Evolutionary conservation across 2,329 filamentous ascomycete species (phyloP).

Genomic region (Pleoardoris graminearum): DNA sequence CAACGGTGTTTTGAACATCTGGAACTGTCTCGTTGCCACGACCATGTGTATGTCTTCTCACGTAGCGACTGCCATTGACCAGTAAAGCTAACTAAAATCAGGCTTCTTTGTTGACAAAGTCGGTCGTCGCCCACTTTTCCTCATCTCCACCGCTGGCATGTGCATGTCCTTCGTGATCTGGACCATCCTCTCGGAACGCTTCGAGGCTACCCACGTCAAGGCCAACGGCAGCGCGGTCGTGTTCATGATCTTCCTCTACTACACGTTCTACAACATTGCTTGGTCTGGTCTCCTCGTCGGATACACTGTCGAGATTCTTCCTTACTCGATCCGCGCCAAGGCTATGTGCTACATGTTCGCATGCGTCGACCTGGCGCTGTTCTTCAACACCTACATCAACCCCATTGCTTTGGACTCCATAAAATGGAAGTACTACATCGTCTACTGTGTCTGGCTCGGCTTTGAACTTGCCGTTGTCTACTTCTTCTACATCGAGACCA

Average conservation of each 20-base stretch:
- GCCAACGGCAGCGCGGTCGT: constrained; percentile 52
- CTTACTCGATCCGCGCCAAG: constrained; percentile 55
- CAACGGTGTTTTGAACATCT: constrained; percentile 59
- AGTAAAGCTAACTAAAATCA: constrained; percentile 9
- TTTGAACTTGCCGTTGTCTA: constrained; percentile 38
- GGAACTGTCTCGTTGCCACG: constrained; percentile 61
- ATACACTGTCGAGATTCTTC: constrained; percentile 56
- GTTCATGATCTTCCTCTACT: constrained; percentile 56
- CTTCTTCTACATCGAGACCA: constrained; percentile 33
- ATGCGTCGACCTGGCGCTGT: constrained; percentile 51
- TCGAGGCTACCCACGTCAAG: constrained; percentile 23
- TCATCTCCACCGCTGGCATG: constrained; percentile 47
- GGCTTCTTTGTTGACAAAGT: constrained; percentile 54
- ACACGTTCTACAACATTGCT: constrained; percentile 58
- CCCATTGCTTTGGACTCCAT: constrained; percentile 47
- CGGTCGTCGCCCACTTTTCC: constrained; percentile 61
- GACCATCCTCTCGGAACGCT: constrained; percentile 44
- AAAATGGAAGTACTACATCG: constrained; percentile 51
- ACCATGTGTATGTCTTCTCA: constrained; percentile 17
- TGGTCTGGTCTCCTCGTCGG: constrained; percentile 63
- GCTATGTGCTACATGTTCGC: constrained; percentile 53
- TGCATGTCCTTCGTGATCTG: constrained; percentile 41
- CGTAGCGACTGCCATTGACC: too few species aligned
- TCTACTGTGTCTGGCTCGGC: constrained; percentile 44
- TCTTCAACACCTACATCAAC: constrained; percentile 51